Conservation (phyloP, 1,284 basidiomycete species). For the Trametes sp. region DNA sequence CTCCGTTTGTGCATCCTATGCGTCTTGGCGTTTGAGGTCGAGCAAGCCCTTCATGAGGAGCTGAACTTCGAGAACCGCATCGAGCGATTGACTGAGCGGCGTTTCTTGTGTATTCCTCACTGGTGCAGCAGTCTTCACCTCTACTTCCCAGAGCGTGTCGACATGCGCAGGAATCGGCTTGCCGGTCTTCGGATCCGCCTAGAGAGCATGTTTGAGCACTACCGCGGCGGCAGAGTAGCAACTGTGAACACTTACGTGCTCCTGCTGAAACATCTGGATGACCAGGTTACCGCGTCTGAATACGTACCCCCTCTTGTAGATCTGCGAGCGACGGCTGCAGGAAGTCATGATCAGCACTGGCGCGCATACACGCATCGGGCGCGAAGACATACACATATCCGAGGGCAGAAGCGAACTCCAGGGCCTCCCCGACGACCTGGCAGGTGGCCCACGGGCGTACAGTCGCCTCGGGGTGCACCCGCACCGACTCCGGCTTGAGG, state of each 20-base stretch:
- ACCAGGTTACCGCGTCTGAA: slow-evolving; percentile 73
- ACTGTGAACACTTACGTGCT: slow-evolving; percentile 56
- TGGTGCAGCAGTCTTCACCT: slow-evolving; percentile 81
- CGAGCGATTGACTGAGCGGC: slow-evolving; percentile 66
- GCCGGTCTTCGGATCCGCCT: slow-evolving; percentile 76
- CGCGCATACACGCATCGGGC: background rate
- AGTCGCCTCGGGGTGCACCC: slow-evolving; percentile 82
- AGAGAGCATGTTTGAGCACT: background rate
- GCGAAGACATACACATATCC: slow-evolving; percentile 65
- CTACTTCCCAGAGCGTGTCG: slow-evolving; percentile 83
- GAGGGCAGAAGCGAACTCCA: slow-evolving; percentile 77
- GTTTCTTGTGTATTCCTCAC: slow-evolving; percentile 76
- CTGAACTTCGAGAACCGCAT: slow-evolving; percentile 80
- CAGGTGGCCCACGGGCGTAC: slow-evolving; percentile 82
- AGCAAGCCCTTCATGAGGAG: slow-evolving; percentile 80
- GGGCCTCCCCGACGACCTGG: slow-evolving; percentile 76
- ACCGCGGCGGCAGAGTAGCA: background rate
- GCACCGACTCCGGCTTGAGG: slow-evolving; percentile 77
- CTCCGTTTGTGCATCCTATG: slow-evolving; percentile 36
- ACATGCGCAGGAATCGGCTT: slow-evolving; percentile 74
- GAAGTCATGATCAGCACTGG: background rate
- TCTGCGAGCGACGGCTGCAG: slow-evolving; percentile 69
- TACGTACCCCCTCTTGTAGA: slow-evolving; percentile 79
- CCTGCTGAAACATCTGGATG: slow-evolving; percentile 85
- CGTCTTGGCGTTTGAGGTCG: slow-evolving; percentile 72